Conservation (phyloP, 306 rosid genomes). For the Ammopiptanthus mongolicus region DNA sequence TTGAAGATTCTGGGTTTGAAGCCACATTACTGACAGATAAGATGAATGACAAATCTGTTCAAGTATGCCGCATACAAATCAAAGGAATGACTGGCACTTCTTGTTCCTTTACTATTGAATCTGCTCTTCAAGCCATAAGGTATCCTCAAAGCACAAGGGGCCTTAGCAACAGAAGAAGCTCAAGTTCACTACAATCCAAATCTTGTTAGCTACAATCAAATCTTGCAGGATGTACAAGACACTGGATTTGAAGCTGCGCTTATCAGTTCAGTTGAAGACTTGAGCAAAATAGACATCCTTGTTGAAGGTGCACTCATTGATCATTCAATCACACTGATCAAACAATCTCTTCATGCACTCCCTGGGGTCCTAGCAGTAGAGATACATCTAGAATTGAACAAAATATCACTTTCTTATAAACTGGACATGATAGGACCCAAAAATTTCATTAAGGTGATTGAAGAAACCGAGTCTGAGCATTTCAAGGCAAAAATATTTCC, state of each 20-base stretch:
- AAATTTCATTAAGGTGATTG: constrained; percentile 47
- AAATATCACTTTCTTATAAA: constrained; percentile 61
- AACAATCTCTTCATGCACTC: constrained; percentile 46
- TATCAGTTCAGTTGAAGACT: constrained; percentile 53
- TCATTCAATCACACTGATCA: constrained; percentile 20
- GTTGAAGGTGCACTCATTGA: constrained; percentile 42
- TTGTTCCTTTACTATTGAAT: constrained; percentile 71
- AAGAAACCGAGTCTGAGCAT: constrained; percentile 42
- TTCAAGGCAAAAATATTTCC: constrained; percentile 63
- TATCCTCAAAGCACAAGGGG: constrained; percentile 57
- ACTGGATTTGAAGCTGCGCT: constrained; percentile 62
- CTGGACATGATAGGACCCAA: constrained; percentile 68
- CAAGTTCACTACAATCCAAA: constrained; percentile 62
- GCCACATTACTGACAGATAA: constrained; percentile 40
- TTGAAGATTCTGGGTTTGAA: constrained; percentile 74
- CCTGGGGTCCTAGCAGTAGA: constrained; percentile 50
- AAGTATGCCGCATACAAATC: constrained; percentile 59
- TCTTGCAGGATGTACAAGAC: constrained; percentile 43
- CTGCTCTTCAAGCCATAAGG: constrained; percentile 50
- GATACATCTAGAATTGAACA: constrained; percentile 21
- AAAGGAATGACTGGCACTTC: constrained; percentile 86
- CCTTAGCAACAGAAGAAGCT: constrained; percentile 79
- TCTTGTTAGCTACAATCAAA: constrained; percentile 33
- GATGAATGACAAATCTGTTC: constrained; percentile 29
- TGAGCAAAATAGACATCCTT: constrained; percentile 62